Base-by-base conservation (phyloP, 257 asterid genomes). In the Nicotiana sylvestris region DNA sequence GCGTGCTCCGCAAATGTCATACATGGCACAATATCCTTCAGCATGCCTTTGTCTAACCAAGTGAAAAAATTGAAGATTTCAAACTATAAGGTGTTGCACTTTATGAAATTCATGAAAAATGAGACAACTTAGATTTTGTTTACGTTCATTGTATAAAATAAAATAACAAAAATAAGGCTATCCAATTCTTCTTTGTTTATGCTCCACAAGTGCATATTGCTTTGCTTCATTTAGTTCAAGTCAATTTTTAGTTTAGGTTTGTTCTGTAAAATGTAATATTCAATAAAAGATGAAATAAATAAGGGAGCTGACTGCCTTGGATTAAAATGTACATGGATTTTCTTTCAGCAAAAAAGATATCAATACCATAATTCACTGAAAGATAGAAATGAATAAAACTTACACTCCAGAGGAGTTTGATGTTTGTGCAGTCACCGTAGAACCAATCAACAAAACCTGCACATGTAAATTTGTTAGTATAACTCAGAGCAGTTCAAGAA, bases 21-120 rank as follows among this genome's bases (percentile, higher is more conserved):
- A 94, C 99, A 96, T 96, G 80, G 98, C 92, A 84, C 99, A 96
- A 85, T 90, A 90, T 37, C 85, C 96, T 86, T 91, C 93, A 5
- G 97, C 87, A 83, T 96, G 97, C 66, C 90, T 92, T 79, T 83
- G 67, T 81, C 94, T 90, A 62, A 81, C 53, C 85, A 81, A 83
- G 76, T 84, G 65, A 81, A 81, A 82, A 78, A 80, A 25, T 64
- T 51, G 78, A 65, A 66, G 15, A 66, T 16, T 53, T 64, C 35
- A 72, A 77, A 46, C 25, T 57, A 35, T 57, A 51, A 67, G 1
- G 53, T 43, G 13, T 77, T 18, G 67, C 82, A 29, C 51, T n/a
- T 87, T 58, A 60, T 83, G 65, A 57, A 32, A 67, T 18, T 33
- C 27, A 32, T 58, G 74, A 62, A 74, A 77, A 56, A 46, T 30